These are phyloP conservation scores for Trichosanthes cucumerina DNA, from an alignment of 306 rosid species.

Conservation along the genomic window DNA sequence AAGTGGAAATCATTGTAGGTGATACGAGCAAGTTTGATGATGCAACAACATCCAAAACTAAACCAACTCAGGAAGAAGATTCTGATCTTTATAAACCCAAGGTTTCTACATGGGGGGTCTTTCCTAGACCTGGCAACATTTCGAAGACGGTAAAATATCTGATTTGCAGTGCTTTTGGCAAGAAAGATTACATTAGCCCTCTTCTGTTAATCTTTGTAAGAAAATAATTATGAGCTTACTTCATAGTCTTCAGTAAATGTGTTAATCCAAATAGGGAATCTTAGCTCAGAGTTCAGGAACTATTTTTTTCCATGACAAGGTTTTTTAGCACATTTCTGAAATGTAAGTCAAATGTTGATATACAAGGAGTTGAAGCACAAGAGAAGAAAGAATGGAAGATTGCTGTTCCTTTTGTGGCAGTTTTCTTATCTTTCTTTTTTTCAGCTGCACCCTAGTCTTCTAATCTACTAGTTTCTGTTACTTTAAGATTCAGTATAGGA, in stretches of 20 bases:
- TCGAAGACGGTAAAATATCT: slow-evolving; percentile 51
- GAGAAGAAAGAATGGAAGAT: background rate
- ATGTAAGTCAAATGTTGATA: background rate
- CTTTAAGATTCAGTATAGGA: background rate
- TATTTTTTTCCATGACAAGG: background rate
- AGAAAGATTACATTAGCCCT: background rate
- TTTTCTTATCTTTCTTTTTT: background rate
- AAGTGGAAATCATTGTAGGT: slow-evolving; percentile 80
- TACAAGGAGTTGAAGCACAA: background rate
- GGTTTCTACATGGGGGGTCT: slow-evolving; percentile 92
- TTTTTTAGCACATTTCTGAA: background rate
- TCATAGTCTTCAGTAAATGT: background rate
- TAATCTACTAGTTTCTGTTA: background rate
- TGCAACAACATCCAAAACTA: slow-evolving; percentile 19
- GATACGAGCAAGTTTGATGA: slow-evolving; percentile 44
- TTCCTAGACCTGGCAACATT: slow-evolving; percentile 84
- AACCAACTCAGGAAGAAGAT: slow-evolving; percentile 32
- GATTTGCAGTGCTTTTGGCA: background rate
- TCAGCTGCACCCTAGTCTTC: background rate
- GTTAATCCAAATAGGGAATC: background rate
- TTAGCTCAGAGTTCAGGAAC: background rate
- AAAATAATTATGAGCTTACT: background rate
- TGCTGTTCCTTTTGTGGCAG: background rate
- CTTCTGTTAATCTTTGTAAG: background rate
- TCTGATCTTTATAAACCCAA: slow-evolving; percentile 65